Conservation (phyloP, 192 early-diverging fungal genomes). For the Dissophora globulifera region DNA sequence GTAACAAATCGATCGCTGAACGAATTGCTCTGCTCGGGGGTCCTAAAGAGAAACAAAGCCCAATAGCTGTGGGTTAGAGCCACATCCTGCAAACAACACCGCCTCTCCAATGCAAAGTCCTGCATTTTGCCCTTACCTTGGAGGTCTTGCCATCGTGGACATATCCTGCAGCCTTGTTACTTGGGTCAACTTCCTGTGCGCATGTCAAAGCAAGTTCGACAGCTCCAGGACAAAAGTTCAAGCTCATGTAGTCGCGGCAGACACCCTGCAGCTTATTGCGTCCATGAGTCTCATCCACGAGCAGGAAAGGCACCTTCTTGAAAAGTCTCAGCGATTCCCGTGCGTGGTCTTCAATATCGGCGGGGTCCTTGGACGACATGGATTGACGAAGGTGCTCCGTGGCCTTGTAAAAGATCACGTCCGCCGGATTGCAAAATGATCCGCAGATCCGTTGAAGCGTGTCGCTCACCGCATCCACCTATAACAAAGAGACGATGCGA, state of each 20-base stretch:
- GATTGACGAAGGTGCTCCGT: conserved; percentile 66
- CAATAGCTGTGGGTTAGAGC: conserved; percentile 1
- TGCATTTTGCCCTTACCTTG: conserved; percentile 54
- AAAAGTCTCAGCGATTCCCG: conserved; percentile 57
- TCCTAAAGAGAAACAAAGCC: conserved; percentile 21
- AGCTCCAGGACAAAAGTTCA: conserved; percentile 56
- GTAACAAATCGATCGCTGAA: conserved; percentile 34
- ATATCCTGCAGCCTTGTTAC: conserved; percentile 64
- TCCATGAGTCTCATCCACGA: conserved; percentile 58
- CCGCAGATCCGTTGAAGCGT: conserved; percentile 71
- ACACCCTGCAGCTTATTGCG: conserved; percentile 60
- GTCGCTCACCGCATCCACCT: conserved; percentile 65
- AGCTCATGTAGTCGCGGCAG: conserved; percentile 58
- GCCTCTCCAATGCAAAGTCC: too few relatives aligned
- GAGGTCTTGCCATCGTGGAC: conserved; percentile 66
- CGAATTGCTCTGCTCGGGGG: conserved; percentile 28
- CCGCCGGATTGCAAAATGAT: conserved; percentile 69
- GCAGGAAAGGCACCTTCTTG: conserved; percentile 54
- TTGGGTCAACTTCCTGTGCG: conserved; percentile 66
- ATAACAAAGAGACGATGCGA: background rate
- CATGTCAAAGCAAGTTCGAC: conserved; percentile 66
- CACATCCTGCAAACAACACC: too few relatives aligned
- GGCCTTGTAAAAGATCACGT: conserved; percentile 75
- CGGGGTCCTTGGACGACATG: conserved; percentile 56
- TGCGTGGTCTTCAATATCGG: conserved; percentile 52